Percentiles rank a stretch among this genome's conserved stretches.
Conservation (phyloP, 2,329 filamentous ascomycete genomes). For the Xylariales sp. region DNA sequence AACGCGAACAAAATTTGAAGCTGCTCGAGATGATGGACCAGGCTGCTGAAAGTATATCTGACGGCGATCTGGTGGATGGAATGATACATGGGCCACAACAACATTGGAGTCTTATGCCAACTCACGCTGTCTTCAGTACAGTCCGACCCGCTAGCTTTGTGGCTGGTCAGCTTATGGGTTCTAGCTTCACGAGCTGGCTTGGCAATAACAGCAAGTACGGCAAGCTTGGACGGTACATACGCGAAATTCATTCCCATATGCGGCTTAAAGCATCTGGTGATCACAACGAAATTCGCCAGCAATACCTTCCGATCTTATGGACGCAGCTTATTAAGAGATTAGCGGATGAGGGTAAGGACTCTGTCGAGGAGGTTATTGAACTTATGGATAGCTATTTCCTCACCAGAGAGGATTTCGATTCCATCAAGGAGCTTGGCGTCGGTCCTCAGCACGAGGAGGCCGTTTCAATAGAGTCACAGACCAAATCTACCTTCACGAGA, state of each 20-base stretch:
- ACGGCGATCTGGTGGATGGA: conserved; percentile 93
- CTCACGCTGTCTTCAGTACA: conserved; percentile 94
- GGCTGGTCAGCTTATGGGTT: conserved; percentile 79
- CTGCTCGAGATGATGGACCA: conserved; percentile 86
- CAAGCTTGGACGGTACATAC: conserved; percentile 82
- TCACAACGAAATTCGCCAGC: conserved; percentile 91
- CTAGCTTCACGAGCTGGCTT: conserved; percentile 89
- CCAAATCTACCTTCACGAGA: conserved; percentile 90
- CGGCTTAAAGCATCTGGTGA: conserved; percentile 90
- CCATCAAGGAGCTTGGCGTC: conserved; percentile 89
- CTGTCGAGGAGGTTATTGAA: conserved; percentile 84
- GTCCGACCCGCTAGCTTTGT: conserved; percentile 90
- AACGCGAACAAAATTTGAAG: conserved; percentile 80
- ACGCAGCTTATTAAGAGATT: conserved; percentile 80
- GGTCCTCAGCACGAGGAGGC: conserved; percentile 82
- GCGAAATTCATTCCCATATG: conserved; percentile 98
- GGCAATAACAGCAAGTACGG: conserved; percentile 92
- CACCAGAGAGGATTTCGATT: conserved; percentile 94
- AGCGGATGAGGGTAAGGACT: conserved; percentile 82
- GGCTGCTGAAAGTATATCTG: conserved; percentile 95
- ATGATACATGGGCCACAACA: conserved; percentile 99
- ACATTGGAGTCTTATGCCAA: conserved; percentile 98
- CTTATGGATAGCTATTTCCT: conserved; percentile 98
- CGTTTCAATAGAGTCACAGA: conserved; percentile 83
- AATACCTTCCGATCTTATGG: conserved; percentile 93